Evolutionary conservation across 768 basidiomycete genomes (phyloP).

Genomic region (Dentipellis sp.): DNA sequence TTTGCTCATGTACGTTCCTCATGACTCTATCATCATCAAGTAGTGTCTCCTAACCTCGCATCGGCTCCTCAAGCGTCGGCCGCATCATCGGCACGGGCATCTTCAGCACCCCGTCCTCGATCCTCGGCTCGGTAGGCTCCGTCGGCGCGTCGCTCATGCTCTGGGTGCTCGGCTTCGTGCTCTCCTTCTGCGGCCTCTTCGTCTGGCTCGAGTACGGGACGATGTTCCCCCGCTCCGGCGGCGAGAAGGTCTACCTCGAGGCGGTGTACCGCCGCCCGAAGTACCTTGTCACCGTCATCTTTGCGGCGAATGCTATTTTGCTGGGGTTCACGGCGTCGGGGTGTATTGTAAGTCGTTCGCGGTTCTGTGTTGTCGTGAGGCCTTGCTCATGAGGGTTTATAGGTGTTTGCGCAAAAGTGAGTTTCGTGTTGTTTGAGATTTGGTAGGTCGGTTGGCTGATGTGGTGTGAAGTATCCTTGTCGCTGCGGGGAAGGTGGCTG

Average conservation of each 20-base stretch:
- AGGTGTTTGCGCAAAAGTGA: slow-evolving; percentile 25
- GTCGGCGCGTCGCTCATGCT: slow-evolving; percentile 54
- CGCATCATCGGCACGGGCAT: slow-evolving; percentile 58
- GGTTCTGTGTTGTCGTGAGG: neutral
- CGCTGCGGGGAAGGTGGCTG: slow-evolving; percentile 29
- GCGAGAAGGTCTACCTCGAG: slow-evolving; percentile 57
- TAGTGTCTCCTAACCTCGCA: neutral
- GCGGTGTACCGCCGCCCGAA: slow-evolving; percentile 39
- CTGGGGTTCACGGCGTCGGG: slow-evolving; percentile 33
- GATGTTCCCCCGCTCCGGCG: slow-evolving; percentile 54
- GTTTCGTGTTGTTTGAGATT: neutral
- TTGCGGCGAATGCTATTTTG: slow-evolving; percentile 38
- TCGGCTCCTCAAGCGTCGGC: slow-evolving; percentile 28
- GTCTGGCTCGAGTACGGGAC: slow-evolving; percentile 58
- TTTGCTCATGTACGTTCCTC: slow-evolving; percentile 34
- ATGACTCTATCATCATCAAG: neutral
- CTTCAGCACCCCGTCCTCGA: slow-evolving; percentile 53
- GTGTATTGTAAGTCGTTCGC: slow-evolving; percentile 34
- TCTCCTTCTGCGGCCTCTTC: slow-evolving; percentile 51
- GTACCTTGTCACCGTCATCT: slow-evolving; percentile 39
- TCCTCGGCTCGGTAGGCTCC: slow-evolving; percentile 46
- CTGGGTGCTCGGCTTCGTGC: slow-evolving; percentile 51
- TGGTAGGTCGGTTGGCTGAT: neutral
- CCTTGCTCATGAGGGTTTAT: neutral
- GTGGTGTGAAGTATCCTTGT: slow-evolving; percentile 35